These are phyloP conservation scores for Berberis vulgaris DNA, from an alignment of 164 flowering plant genomes.

Conservation along the genomic window DNA sequence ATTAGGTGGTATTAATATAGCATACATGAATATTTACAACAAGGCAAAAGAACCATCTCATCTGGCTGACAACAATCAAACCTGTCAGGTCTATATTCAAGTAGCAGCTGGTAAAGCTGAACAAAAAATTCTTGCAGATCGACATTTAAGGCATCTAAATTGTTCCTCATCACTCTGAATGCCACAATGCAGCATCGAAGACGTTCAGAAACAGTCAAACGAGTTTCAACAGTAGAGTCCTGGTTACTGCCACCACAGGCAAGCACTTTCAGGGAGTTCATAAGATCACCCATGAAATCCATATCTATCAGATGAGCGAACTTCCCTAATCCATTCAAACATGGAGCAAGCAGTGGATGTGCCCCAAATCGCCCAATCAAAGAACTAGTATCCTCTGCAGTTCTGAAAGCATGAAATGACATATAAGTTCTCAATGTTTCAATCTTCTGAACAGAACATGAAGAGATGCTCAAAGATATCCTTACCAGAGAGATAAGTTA, in stretches of 20 bases:
- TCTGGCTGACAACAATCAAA: slow-evolving; percentile 10
- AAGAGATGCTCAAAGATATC: no score
- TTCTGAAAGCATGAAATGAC: slow-evolving; percentile 14
- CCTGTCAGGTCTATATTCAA: slow-evolving; percentile 90
- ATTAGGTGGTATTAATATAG: not conserved
- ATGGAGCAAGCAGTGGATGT: slow-evolving; percentile 74
- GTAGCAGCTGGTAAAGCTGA: slow-evolving; percentile 76
- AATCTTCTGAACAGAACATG: no score
- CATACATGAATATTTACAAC: not conserved
- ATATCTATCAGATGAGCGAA: slow-evolving; percentile 79
- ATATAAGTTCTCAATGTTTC: not conserved
- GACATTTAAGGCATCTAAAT: slow-evolving; percentile 83
- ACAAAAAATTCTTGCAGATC: slow-evolving; percentile 84
- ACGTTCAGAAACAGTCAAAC: slow-evolving; percentile 72
- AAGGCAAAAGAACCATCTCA: not conserved
- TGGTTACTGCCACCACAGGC: slow-evolving; percentile 37
- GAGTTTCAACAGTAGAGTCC: slow-evolving; percentile 24
- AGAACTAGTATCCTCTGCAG: slow-evolving; percentile 9
- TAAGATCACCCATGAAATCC: slow-evolving; percentile 88
- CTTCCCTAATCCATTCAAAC: slow-evolving; percentile 81
- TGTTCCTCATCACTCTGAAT: slow-evolving; percentile 87
- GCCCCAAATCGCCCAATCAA: slow-evolving; percentile 25
- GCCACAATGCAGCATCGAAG: slow-evolving; percentile 92
- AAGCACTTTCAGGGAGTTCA: slow-evolving; percentile 73
- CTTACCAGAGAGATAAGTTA: no score